phyloP scores from a whole-genome alignment of 768 basidiomycete genomes.

The Kwoniella botswanensis region DNA sequence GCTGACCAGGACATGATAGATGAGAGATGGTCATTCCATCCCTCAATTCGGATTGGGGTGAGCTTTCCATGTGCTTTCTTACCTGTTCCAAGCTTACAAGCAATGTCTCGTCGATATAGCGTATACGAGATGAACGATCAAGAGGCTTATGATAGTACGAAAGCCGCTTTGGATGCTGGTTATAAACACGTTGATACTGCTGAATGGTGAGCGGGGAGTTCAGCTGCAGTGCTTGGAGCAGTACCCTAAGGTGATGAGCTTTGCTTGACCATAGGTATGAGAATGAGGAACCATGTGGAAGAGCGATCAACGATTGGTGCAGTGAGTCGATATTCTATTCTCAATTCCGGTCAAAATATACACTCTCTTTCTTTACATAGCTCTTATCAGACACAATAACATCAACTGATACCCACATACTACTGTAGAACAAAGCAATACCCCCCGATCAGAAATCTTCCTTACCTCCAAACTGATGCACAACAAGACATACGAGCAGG shows the following conservation, averaged over 20 bases:
- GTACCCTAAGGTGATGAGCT: conserved; percentile 35
- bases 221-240: conserved; percentile 3
- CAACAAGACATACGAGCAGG: conserved; percentile 64
- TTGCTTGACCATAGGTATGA: conserved; percentile 66
- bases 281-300: conserved; percentile 71
- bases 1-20: conserved; percentile 45
- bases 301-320: conserved; percentile 62
- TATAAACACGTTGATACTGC: conserved; percentile 67
- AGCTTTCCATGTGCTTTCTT: neutral
- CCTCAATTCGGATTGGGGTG: conserved; percentile 68
- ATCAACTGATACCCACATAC: too few relatives aligned
- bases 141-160: conserved; percentile 66
- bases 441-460: conserved; percentile 68
- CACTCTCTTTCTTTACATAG: too few relatives aligned
- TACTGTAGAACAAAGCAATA: conserved; percentile 45
- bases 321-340: conserved; percentile 28
- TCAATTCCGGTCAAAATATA: too few relatives aligned
- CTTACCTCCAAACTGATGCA: conserved; percentile 72
- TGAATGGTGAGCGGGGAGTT: conserved; percentile 56
- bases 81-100: too few relatives aligned
- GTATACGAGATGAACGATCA: conserved; percentile 69
- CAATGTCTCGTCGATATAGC: conserved; percentile 10
- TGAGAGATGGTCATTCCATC: conserved; percentile 65
- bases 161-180: conserved; percentile 71
- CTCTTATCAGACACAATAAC: too few relatives aligned